These are phyloP conservation scores for Trametes sp. DNA, from an alignment of 1,284 basidiomycete species.

Conservation along the genomic window DNA sequence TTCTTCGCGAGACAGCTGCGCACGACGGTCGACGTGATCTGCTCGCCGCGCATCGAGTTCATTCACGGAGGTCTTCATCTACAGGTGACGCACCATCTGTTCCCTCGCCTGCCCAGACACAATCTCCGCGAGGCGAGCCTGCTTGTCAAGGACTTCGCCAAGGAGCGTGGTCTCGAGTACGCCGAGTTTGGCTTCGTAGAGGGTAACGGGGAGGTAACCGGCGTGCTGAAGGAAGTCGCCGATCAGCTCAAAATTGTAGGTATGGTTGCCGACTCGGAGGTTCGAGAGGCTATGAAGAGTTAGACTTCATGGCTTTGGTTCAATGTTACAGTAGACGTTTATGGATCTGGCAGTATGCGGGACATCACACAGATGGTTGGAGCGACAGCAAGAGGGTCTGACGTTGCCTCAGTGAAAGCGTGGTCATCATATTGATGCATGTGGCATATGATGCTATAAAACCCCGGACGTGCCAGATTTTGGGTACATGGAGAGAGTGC, in stretches of 20 bases:
- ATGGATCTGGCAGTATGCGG: background rate
- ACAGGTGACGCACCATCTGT: constrained; percentile 97
- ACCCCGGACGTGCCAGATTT: constrained; percentile 47
- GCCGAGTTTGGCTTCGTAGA: constrained; percentile 90
- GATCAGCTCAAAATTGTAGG: constrained; percentile 82
- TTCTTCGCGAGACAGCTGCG: constrained; percentile 94
- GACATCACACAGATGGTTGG: no score
- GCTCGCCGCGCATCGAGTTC: constrained; percentile 84
- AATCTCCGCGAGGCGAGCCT: constrained; percentile 85
- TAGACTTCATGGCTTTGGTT: constrained; percentile 17
- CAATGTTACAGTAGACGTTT: background rate
- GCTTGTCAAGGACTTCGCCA: constrained; percentile 87
- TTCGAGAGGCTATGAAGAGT: constrained; percentile 61
- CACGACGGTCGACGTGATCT: constrained; percentile 96
- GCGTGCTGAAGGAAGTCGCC: constrained; percentile 82
- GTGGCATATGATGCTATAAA: constrained; percentile 46
- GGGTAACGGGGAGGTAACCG: constrained; percentile 83
- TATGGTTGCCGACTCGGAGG: constrained; percentile 74
- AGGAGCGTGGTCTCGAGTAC: constrained; percentile 85
- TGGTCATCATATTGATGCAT: constrained; percentile 42
- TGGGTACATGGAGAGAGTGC: constrained; percentile 42
- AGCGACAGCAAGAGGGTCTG: no score
- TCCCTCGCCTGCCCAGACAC: constrained; percentile 95
- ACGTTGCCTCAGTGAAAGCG: constrained; percentile 24
- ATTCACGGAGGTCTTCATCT: constrained; percentile 94